phyloP scores from a whole-genome alignment of 1,139 yeast genomes.

The Lodderomyces parapsilosis region DNA sequence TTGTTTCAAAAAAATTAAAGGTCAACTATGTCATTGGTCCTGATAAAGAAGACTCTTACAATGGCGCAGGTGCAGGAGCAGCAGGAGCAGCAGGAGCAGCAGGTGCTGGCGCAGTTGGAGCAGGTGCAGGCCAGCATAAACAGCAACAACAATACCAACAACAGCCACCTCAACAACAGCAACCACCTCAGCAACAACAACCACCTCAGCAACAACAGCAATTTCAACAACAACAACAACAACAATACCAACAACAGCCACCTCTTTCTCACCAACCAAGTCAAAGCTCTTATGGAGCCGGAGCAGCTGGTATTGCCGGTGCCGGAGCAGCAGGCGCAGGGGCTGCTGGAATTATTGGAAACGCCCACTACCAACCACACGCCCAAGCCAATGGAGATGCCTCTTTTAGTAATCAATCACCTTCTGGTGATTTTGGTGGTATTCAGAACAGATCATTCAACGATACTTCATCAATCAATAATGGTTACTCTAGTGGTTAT shows the following conservation, averaged over 20 bases:
- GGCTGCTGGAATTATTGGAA: constrained; percentile 16
- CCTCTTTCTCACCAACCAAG: constrained; percentile 2
- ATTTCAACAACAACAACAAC: constrained; percentile 5
- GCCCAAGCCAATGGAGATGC: constrained; percentile 8
- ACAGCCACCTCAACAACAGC: constrained; percentile 7
- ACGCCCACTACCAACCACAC: constrained; percentile 12
- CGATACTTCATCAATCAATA: constrained; percentile 13
- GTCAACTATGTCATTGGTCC: constrained; percentile 58
- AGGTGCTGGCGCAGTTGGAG: no score
- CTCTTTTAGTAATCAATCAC: constrained; percentile 9
- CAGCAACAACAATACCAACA: constrained; percentile 7
- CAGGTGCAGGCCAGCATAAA: no score
- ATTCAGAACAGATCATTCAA: constrained; percentile 13
- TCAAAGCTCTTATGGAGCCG: constrained; percentile 4
- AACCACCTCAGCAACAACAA: constrained; percentile 6
- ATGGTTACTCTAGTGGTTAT: constrained; percentile 9
- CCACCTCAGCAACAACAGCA: constrained; percentile 6
- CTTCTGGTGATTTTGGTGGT: constrained; percentile 3
- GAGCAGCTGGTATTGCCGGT: constrained; percentile 5
- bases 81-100: no score
- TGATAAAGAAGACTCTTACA: constrained; percentile 15
- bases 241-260: constrained; percentile 7
- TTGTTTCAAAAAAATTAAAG: constrained; percentile 73
- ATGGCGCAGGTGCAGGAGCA: constrained; percentile 14
- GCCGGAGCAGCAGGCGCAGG: constrained; percentile 5